Conservation (phyloP, 208 protist species). For the Wallacemonas collosoma region DNA sequence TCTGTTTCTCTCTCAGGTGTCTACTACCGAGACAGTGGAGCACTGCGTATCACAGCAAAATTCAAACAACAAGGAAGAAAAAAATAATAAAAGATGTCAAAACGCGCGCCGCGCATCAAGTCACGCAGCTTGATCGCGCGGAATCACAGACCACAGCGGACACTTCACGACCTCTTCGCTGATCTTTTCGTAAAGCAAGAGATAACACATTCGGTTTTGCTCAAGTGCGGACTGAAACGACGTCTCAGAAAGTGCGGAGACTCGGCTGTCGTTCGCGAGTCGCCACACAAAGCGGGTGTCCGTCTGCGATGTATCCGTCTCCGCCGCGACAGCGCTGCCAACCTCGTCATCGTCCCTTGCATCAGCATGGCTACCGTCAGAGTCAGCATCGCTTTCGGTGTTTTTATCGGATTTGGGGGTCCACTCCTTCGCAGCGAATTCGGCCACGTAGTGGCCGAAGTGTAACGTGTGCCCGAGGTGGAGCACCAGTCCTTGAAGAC, state of each 20-base stretch:
- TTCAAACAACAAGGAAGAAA: neutral
- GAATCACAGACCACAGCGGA: slow-evolving; percentile 50
- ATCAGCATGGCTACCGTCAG: neutral
- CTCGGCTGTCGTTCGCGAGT: slow-evolving; percentile 54
- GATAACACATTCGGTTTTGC: slow-evolving; percentile 36
- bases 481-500: slow-evolving; percentile 43
- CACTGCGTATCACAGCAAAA: no score
- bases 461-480: slow-evolving; percentile 55
- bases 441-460: slow-evolving; percentile 69
- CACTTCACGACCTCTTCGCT: slow-evolving; percentile 43
- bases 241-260: slow-evolving; percentile 24
- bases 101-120: no score
- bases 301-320: slow-evolving; percentile 5
- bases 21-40: no score
- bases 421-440: slow-evolving; percentile 34
- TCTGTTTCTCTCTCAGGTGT: no score
- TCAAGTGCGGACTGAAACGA: slow-evolving; percentile 4
- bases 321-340: neutral
- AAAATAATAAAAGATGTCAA: slow-evolving; percentile 3
- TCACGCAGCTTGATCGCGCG: neutral
- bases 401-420: no score
- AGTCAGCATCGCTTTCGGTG: neutral
- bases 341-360: neutral
- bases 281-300: slow-evolving; percentile 32
- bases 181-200: slow-evolving; percentile 73